Base-by-base conservation (phyloP, 2,329 filamentous ascomycete genomes). In the Plenodomus biglobosus region DNA sequence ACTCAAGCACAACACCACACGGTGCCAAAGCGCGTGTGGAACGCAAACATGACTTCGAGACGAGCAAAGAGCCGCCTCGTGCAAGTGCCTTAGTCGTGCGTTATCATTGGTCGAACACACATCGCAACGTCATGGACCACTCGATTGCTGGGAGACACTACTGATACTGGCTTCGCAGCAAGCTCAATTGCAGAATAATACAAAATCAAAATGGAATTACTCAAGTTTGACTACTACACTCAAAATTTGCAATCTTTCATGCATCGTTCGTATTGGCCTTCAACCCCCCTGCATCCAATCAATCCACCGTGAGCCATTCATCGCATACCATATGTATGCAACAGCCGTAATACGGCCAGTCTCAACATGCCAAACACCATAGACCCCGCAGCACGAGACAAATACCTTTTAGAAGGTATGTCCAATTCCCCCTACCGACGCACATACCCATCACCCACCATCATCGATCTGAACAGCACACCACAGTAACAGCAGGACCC, bases 331-430 rank as follows among this genome's bases (percentile, higher is more conserved):
- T n/a, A n/a, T n/a, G n/a, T n/a, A n/a, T n/a, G n/a, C n/a, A n/a
- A n/a, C n/a, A n/a, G n/a, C n/a, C n/a, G n/a, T n/a, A n/a, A n/a
- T n/a, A n/a, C n/a, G n/a, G n/a, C n/a, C n/a, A n/a, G n/a, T n/a
- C 32, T 37, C 16, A 37, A 37, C n/a, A 52, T 50, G 46, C 41
- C 52, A 17, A 40, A 53, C 34, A 53, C 35, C 6, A 18, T 70
- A 10, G 67, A 70, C 21, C 65, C 68, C 24, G 55, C 59, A 16
- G 63, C 61, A 38, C 58, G 62, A 22, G 66, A 71, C 46, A 71
- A 71, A 42, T 73, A 73, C 44, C 64, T 69, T 8, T 61, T 73
- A 4, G 63, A 64, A 59, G 61, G 59, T 62, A 20, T 15, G 46
- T 21, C 8, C 18, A 2, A 3, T 2, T 2, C 30, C 4, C n/a